Percentiles rank a stretch among this genome's conserved stretches.
Evolutionary conservation across 768 basidiomycete genomes (phyloP).

Genomic region (Asterophora lycoperdoides): DNA sequence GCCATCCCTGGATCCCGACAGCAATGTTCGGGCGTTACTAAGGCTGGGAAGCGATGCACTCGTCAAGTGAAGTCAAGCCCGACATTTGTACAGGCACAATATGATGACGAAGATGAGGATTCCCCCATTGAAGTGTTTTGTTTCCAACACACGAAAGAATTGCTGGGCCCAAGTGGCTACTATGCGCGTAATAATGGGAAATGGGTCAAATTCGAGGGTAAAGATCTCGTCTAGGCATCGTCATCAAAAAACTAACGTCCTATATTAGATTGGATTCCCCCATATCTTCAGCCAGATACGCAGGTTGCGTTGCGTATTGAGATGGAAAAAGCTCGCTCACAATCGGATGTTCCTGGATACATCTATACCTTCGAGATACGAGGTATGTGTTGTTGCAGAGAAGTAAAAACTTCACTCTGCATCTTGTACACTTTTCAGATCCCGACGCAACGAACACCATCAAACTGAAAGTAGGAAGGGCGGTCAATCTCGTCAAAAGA

Average conservation of each 20-base stretch:
- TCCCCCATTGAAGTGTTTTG: conserved; percentile 49
- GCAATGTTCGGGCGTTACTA: conserved; percentile 67
- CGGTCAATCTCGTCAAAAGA: conserved; percentile 67
- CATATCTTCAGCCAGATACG: conserved; percentile 58
- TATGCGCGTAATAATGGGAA: conserved; percentile 46
- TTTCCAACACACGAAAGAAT: conserved; percentile 55
- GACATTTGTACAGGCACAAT: conserved; percentile 19
- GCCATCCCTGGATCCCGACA: conserved; percentile 30
- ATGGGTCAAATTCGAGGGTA: conserved; percentile 60
- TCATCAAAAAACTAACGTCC: conserved; percentile 11
- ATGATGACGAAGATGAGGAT: conserved; percentile 28
- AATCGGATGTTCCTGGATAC: conserved; percentile 64
- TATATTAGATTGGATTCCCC: conserved; percentile 61
- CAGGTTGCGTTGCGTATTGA: conserved; percentile 47
- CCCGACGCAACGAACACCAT: conserved; percentile 35
- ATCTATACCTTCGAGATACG: conserved; percentile 82
- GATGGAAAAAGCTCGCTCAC: conserved; percentile 46
- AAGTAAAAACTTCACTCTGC: background rate
- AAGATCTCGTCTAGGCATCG: conserved; percentile 8
- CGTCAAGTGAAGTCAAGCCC: conserved; percentile 49
- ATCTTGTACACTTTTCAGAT: conserved; percentile 8
- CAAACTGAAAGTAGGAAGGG: conserved; percentile 76
- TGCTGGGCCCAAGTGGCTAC: conserved; percentile 52
- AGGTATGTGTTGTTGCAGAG: conserved; percentile 37
- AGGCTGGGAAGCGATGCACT: conserved; percentile 56